Percentiles rank a stretch among this genome's conserved stretches.
Evolutionary conservation across 1,284 basidiomycete species (phyloP).

Genomic region (Cystobasidium slooffiae): DNA sequence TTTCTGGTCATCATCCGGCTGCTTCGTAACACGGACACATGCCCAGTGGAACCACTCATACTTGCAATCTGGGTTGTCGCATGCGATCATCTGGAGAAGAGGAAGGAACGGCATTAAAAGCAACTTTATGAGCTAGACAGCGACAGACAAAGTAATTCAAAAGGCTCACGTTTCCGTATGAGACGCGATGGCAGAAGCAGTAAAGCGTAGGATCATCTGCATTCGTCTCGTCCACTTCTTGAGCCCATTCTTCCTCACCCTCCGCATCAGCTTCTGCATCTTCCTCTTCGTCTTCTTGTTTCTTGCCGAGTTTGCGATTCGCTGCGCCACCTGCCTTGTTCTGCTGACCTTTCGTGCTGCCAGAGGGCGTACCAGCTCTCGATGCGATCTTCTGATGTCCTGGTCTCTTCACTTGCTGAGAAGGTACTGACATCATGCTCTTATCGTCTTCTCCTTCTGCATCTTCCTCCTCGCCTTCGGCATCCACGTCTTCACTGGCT

Average conservation of each 20-base stretch:
- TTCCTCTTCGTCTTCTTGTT: conserved; percentile 46
- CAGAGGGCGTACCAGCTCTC: conserved; percentile 1
- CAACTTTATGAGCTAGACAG: background rate
- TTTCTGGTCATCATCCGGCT: conserved; percentile 35
- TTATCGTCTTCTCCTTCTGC: conserved; percentile 42
- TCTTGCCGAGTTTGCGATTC: conserved; percentile 43
- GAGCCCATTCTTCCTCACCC: conserved; percentile 44
- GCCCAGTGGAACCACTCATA: conserved; percentile 51
- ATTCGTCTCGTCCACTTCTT: conserved; percentile 44
- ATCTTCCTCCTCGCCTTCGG: conserved; percentile 40
- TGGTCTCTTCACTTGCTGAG: conserved; percentile 29
- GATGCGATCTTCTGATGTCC: conserved; percentile 32
- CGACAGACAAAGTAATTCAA: background rate
- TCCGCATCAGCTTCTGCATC: conserved; percentile 50
- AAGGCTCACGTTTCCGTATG: conserved; percentile 52
- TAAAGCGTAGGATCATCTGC: conserved; percentile 53
- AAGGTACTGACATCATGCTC: conserved; percentile 48
- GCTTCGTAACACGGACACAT: conserved; percentile 40
- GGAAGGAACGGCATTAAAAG: background rate
- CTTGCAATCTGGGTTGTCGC: conserved; percentile 52
- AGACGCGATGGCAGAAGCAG: conserved; percentile 52
- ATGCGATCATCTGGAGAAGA: conserved; percentile 52
- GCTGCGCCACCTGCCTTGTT: conserved; percentile 46
- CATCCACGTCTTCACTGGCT: conserved; percentile 39
- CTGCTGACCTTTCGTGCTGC: conserved; percentile 31